A percentile compares a stretch with the other conserved stretches of the same genome.
These are phyloP conservation scores for Magnusiomyces paraingens DNA, from an alignment of 1,139 yeast species.

Conservation along the genomic window DNA sequence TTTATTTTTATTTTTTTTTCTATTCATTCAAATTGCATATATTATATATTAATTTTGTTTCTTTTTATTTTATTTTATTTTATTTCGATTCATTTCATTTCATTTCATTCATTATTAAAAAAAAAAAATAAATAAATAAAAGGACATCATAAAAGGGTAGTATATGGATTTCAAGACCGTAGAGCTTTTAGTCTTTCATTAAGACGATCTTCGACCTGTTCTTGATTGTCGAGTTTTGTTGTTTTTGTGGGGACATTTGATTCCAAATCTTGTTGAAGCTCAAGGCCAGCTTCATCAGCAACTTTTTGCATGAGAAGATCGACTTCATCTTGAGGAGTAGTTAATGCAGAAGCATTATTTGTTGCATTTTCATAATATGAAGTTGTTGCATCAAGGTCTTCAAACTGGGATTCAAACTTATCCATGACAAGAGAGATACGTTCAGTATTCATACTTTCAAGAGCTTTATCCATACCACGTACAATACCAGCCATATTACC, in stretches of 20 bases:
- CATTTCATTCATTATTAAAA: background rate
- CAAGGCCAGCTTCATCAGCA: slow-evolving; percentile 97
- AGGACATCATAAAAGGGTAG: background rate
- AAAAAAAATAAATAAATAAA: background rate
- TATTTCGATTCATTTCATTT: background rate
- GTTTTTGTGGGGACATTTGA: slow-evolving; percentile 33
- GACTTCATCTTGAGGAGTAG: slow-evolving; percentile 93
- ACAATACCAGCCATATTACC: slow-evolving; percentile 92
- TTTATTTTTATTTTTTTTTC: background rate
- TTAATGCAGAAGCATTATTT: slow-evolving; percentile 76
- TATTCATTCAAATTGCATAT: too few relatives aligned
- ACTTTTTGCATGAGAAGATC: slow-evolving; percentile 86
- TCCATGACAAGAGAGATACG: slow-evolving; percentile 90
- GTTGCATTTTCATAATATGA: slow-evolving; percentile 91
- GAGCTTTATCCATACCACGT: slow-evolving; percentile 92
- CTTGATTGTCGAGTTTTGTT: slow-evolving; percentile 42
- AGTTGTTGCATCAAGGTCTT: slow-evolving; percentile 89
- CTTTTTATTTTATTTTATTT: background rate
- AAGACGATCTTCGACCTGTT: slow-evolving; percentile 78
- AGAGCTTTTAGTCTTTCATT: slow-evolving; percentile 86
- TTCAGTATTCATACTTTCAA: slow-evolving; percentile 93
- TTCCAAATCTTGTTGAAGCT: slow-evolving; percentile 74
- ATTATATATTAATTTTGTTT: background rate
- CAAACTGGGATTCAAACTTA: slow-evolving; percentile 92
- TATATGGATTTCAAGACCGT: slow-evolving; percentile 34